A percentile compares a stretch with the other conserved stretches of the same genome.
These are phyloP conservation scores for Arachnomyces sp. DNA, from an alignment of 2,329 filamentous ascomycete species.

Conservation along the genomic window DNA sequence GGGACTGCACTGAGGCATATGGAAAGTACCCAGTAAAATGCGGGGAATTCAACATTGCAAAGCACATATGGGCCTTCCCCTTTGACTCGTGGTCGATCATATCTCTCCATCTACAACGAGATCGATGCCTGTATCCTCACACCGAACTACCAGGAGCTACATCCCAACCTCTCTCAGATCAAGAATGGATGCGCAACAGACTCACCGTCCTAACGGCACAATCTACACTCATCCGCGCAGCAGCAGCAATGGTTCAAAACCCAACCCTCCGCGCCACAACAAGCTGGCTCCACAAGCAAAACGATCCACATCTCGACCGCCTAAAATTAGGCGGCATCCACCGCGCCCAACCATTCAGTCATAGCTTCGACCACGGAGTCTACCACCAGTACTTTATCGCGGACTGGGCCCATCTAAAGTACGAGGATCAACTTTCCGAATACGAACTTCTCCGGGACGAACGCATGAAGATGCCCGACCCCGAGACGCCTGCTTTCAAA, in stretches of 20 bases:
- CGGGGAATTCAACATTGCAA: conserved; percentile 35
- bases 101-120: conserved; percentile 31
- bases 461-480: conserved; percentile 5
- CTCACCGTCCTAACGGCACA: conserved; percentile 27
- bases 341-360: conserved; percentile 33
- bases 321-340: conserved; percentile 37
- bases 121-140: conserved; percentile 27
- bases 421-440: conserved; percentile 7
- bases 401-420: conserved; percentile 11
- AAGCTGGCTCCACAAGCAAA: conserved; percentile 25
- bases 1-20: conserved; percentile 42
- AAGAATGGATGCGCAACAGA: conserved; percentile 30
- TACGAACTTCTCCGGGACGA: conserved; percentile 15
- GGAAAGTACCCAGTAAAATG: conserved; percentile 30
- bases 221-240: conserved; percentile 23
- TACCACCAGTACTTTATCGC: conserved; percentile 16
- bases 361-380: conserved; percentile 27
- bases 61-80: conserved; percentile 40
- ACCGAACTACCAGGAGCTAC: not conserved
- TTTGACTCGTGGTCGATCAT: conserved; percentile 39
- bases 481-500: not conserved
- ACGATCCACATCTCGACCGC: conserved; percentile 18
- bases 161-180: conserved; percentile 11
- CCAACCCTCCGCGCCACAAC: conserved; percentile 23
- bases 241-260: conserved; percentile 29